Evolutionary conservation across 116 monocot genomes (phyloP).

Genomic region (Cymodocea nodosa): DNA sequence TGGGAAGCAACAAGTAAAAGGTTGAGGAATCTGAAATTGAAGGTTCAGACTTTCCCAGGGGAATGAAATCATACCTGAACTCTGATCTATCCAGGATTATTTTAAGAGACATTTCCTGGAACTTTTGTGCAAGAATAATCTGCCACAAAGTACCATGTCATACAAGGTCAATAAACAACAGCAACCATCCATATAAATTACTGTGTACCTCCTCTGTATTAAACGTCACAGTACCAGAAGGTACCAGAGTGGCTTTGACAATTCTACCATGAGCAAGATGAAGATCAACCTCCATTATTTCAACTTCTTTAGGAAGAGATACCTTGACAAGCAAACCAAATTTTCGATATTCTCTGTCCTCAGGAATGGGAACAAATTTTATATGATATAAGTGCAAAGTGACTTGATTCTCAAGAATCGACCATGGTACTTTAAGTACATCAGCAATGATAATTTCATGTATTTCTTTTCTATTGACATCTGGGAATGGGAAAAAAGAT

Average conservation of each 20-base stretch:
- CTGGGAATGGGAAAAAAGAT: constrained; percentile 23
- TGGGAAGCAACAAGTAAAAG: constrained; percentile 78
- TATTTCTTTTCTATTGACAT: constrained; percentile 63
- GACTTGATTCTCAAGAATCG: constrained; percentile 12
- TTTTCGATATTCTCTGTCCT: constrained; percentile 57
- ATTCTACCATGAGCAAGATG: constrained; percentile 80
- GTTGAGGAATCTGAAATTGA: constrained; percentile 16
- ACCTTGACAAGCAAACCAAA: constrained; percentile 66
- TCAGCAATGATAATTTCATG: constrained; percentile 64
- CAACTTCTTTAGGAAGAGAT: constrained; percentile 74
- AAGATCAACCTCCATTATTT: constrained; percentile 72
- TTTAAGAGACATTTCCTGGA: constrained; percentile 88
- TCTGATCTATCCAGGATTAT: constrained; percentile 66
- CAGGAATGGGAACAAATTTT: constrained; percentile 55
- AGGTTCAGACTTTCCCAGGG: constrained; percentile 25
- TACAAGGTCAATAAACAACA: constrained; percentile 1
- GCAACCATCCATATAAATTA: background rate
- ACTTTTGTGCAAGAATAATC: constrained; percentile 61
- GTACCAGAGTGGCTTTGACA: constrained; percentile 43
- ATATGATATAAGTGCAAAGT: constrained; percentile 56
- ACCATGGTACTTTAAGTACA: constrained; percentile 33
- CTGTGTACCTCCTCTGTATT: constrained; percentile 46
- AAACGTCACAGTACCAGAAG: constrained; percentile 41
- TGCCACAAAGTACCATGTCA: constrained; percentile 19
- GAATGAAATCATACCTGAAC: constrained; percentile 33